A percentile compares a stretch with the other conserved stretches of the same genome.
These are phyloP conservation scores for Fusarium continuum DNA, from an alignment of 2,329 filamentous ascomycete species.

Conservation along the genomic window DNA sequence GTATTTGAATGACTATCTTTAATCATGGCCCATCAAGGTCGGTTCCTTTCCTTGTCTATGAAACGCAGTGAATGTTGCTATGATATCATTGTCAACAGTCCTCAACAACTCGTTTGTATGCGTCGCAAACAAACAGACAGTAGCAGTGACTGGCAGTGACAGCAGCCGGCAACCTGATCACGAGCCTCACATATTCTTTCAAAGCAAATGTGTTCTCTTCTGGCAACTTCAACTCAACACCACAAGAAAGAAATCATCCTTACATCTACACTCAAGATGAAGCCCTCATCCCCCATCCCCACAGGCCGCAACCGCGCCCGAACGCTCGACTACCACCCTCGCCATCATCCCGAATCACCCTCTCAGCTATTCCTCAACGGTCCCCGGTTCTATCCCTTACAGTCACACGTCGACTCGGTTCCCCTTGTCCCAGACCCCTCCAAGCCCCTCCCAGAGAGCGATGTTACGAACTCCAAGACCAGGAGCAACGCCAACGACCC, in stretches of 20 bases:
- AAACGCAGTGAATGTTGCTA: neutral
- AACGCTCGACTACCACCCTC: neutral
- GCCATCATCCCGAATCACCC: neutral
- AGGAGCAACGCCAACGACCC: neutral
- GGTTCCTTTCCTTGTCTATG: neutral
- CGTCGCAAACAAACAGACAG: neutral
- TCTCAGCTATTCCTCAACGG: neutral
- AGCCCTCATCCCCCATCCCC: neutral
- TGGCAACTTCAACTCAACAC: neutral
- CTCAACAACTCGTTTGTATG: no score
- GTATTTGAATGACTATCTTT: neutral
- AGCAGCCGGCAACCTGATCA: neutral
- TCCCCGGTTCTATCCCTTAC: neutral
- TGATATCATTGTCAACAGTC: neutral
- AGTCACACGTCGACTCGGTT: accelerated
- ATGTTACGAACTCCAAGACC: no score
- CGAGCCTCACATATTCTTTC: neutral
- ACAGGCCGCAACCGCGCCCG: neutral
- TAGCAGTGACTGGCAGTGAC: neutral
- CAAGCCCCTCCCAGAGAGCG: no score
- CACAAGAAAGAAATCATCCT: neutral
- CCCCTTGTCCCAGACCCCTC: neutral
- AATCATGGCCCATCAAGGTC: neutral
- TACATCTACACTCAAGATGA: neutral
- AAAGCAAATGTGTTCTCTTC: neutral